phyloP scores from a whole-genome alignment of 2,329 filamentous ascomycete species.

The Nothophaeocryptopus gaeumannii region DNA sequence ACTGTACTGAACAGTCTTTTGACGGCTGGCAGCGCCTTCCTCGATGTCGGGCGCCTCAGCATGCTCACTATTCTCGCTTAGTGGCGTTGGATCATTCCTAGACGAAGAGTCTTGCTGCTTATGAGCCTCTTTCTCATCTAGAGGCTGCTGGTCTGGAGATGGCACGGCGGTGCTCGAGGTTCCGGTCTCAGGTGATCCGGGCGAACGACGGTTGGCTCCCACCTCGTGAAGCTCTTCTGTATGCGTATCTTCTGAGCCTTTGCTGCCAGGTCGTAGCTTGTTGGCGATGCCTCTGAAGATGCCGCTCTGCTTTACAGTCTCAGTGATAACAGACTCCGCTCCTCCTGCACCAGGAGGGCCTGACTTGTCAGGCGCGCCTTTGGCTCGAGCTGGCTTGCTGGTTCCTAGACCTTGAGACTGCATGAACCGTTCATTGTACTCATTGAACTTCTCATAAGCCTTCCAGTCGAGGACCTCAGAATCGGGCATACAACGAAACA shows the following conservation, averaged over 20 bases:
- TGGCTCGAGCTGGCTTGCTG: conserved; percentile 51
- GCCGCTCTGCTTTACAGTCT: conserved; percentile 18
- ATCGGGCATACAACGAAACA: conserved; percentile 96
- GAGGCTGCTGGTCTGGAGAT: conserved; percentile 23
- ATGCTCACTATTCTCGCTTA: conserved; percentile 33
- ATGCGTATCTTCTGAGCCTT: conserved; percentile 22
- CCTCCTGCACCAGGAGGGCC: conserved; percentile 47
- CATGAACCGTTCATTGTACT: conserved; percentile 75
- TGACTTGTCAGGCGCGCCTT: conserved; percentile 48
- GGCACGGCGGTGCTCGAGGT: conserved; percentile 31
- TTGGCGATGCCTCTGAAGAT: conserved; percentile 33
- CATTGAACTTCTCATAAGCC: conserved; percentile 80
- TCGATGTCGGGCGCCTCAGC: conserved; percentile 28
- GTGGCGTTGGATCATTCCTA: conserved; percentile 1
- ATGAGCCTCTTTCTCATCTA: conserved; percentile 29
- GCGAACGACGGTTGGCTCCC: conserved; percentile 10
- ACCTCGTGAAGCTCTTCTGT: conserved; percentile 30
- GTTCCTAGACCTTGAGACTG: conserved; percentile 57
- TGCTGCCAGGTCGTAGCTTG: conserved; percentile 34
- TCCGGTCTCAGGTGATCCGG: conserved; percentile 25
- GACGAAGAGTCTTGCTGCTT: conserved; percentile 7
- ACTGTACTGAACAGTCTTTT: conserved; percentile 35
- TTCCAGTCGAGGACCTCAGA: conserved; percentile 91
- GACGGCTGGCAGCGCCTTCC: conserved; percentile 31
- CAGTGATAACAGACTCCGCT: conserved; percentile 12